These are phyloP conservation scores for Blumeriella jaapii DNA, from an alignment of 2,329 filamentous ascomycete species.

Conservation along the genomic window DNA sequence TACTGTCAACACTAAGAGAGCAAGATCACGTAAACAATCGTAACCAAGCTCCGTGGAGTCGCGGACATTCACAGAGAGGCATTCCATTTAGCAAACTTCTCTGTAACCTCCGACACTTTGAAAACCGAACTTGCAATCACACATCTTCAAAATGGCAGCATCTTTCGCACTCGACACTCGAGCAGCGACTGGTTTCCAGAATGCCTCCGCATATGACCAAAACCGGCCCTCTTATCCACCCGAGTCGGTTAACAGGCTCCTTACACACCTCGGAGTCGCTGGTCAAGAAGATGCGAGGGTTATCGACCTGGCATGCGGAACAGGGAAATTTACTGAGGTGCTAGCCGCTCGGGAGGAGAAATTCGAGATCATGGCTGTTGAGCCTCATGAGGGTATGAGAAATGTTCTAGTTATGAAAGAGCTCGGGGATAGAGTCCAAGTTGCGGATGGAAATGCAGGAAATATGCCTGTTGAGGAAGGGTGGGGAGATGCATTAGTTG, in stretches of 20 bases:
- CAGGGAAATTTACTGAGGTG: conserved; percentile 58
- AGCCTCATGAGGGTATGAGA: conserved; percentile 58
- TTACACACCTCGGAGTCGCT: conserved; percentile 41
- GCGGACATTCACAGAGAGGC: too few species aligned
- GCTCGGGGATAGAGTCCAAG: conserved; percentile 33
- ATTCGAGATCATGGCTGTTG: conserved; percentile 48
- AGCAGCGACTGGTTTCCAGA: conserved; percentile 42
- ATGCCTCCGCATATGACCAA: conserved; percentile 53
- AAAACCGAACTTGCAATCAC: background rate
- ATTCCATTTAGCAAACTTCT: too few species aligned
- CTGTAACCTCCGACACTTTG: too few species aligned
- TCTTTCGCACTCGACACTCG: conserved; percentile 14
- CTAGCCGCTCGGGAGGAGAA: conserved; percentile 46
- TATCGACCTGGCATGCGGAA: conserved; percentile 56
- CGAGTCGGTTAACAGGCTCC: conserved; percentile 45
- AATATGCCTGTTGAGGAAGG: conserved; percentile 42
- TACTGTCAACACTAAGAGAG: too few species aligned
- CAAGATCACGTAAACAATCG: too few species aligned
- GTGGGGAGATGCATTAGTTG: conserved; percentile 53
- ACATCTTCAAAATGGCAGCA: background rate
- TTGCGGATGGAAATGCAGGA: conserved; percentile 46
- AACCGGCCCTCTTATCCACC: conserved; percentile 56
- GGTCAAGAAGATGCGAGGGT: conserved; percentile 37
- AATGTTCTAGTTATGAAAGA: conserved; percentile 45
- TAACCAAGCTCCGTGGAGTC: too few species aligned